Evolutionary conservation across 1,139 yeast genomes (phyloP).

Genomic region (Yamadazyma jaroonii): DNA sequence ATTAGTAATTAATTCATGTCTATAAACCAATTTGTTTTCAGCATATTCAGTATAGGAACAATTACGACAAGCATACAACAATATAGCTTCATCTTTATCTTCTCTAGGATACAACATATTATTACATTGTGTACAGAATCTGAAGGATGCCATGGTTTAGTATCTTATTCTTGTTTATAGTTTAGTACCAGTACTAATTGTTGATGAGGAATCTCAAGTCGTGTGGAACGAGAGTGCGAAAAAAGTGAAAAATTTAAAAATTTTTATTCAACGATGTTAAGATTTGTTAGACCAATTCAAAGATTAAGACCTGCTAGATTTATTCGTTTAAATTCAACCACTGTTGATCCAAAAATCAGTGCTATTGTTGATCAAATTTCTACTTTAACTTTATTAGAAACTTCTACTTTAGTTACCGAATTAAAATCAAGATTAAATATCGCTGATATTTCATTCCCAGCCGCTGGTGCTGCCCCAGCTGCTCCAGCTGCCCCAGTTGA

Average conservation of each 20-base stretch:
- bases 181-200: neutral
- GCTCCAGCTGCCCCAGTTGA: conserved; percentile 70
- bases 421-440: conserved; percentile 85
- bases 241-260: conserved; percentile 8
- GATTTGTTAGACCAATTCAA: conserved; percentile 13
- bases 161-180: too few relatives aligned
- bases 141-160: conserved; percentile 82
- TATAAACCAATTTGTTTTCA: conserved; percentile 81
- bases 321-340: conserved; percentile 42
- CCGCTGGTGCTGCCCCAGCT: conserved; percentile 65
- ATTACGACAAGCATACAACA: conserved; percentile 90
- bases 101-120: conserved; percentile 99
- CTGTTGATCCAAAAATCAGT: conserved; percentile 83
- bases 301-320: conserved; percentile 23
- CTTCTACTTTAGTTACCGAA: conserved; percentile 78
- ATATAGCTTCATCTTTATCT: conserved; percentile 69
- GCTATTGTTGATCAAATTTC: conserved; percentile 90
- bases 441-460: conserved; percentile 89
- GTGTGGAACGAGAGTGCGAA: neutral
- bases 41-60: conserved; percentile 94
- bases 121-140: conserved; percentile 93
- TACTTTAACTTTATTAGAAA: conserved; percentile 83
- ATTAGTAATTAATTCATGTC: conserved; percentile 89
- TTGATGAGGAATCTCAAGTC: conserved; percentile 1
- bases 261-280: conserved; percentile 19